Percentiles rank a stretch among this genome's conserved stretches.
phyloP scores from a whole-genome alignment of 495 filamentous ascomycete genomes.

The Aspergillus avenaceus region DNA sequence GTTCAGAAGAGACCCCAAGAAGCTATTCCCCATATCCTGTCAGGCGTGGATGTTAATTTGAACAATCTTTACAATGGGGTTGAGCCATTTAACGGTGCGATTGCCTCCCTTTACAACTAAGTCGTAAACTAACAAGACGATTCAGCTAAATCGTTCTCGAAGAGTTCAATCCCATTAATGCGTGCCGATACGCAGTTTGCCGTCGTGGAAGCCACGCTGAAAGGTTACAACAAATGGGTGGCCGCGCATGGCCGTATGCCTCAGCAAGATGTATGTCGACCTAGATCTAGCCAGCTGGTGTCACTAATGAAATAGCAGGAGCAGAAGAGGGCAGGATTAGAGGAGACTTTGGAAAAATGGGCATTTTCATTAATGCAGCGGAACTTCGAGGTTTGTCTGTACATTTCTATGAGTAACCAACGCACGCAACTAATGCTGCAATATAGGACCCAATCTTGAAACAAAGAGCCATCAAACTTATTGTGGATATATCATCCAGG shows the following conservation, averaged over 20 bases:
- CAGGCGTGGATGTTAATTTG: slow-evolving; percentile 67
- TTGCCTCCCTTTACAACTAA: background rate
- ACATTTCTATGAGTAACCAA: background rate
- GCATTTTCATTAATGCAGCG: slow-evolving; percentile 68
- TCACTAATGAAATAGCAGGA: slow-evolving; percentile 40
- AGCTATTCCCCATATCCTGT: slow-evolving; percentile 80
- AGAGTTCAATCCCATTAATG: slow-evolving; percentile 70
- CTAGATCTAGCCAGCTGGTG: background rate
- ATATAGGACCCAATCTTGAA: slow-evolving; percentile 77
- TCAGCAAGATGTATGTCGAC: slow-evolving; percentile 46
- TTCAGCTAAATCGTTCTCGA: slow-evolving; percentile 69
- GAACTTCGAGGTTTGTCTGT: slow-evolving; percentile 60
- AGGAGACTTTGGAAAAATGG: slow-evolving; percentile 74
- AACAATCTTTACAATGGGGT: slow-evolving; percentile 69
- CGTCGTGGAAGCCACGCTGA: slow-evolving; percentile 86
- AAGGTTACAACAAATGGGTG: slow-evolving; percentile 83
- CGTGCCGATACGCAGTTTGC: slow-evolving; percentile 84
- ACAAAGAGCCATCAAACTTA: slow-evolving; percentile 76
- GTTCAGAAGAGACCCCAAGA: slow-evolving; percentile 76
- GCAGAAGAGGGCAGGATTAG: slow-evolving; percentile 56
- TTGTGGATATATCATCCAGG: slow-evolving; percentile 79
- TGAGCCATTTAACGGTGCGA: slow-evolving; percentile 64
- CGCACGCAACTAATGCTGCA: background rate
- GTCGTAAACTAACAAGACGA: slow-evolving; percentile 24
- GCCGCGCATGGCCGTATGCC: slow-evolving; percentile 47